These are phyloP conservation scores for Podospora tetraspora DNA, from an alignment of 495 filamentous ascomycete genomes.

Conservation along the genomic window DNA sequence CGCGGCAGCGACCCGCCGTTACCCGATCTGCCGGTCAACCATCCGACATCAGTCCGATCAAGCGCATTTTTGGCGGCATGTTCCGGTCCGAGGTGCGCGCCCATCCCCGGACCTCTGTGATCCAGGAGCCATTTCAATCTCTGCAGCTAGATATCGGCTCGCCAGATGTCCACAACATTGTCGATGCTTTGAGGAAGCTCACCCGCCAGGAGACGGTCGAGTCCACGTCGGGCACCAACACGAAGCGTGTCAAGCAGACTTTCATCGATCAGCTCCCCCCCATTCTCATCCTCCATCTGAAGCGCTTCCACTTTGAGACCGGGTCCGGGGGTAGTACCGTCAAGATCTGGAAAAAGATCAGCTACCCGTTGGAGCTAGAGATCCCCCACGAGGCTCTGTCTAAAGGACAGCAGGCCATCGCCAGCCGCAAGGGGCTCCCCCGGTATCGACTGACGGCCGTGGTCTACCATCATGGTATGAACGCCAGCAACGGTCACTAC, in stretches of 20 bases:
- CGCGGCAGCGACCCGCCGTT: constrained; percentile 78
- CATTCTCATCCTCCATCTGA: constrained; percentile 89
- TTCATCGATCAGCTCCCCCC: constrained; percentile 91
- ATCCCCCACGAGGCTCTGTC: constrained; percentile 92
- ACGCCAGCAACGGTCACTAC: constrained; percentile 91
- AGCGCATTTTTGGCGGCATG: constrained; percentile 90
- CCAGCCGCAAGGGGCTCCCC: constrained; percentile 57
- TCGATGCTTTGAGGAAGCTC: constrained; percentile 81
- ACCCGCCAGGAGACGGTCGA: constrained; percentile 79
- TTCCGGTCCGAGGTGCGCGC: constrained; percentile 84
- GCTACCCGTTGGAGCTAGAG: constrained; percentile 89
- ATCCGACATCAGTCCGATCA: constrained; percentile 72
- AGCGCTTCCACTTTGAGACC: constrained; percentile 93
- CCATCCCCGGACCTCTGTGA: constrained; percentile 83
- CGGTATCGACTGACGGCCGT: constrained; percentile 85
- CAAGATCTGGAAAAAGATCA: constrained; percentile 98
- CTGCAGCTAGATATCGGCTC: constrained; percentile 91
- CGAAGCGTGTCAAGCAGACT: constrained; percentile 82
- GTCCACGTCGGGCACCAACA: constrained; percentile 69
- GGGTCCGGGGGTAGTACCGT: constrained; percentile 69
- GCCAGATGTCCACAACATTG: constrained; percentile 77
- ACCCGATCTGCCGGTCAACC: constrained; percentile 82
- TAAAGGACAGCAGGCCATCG: constrained; percentile 57
- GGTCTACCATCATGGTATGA: constrained; percentile 96
- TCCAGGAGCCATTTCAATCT: constrained; percentile 87